phyloP scores from a whole-genome alignment of 2,329 filamentous ascomycete genomes.

The Emmonsiellopsis sp. region DNA sequence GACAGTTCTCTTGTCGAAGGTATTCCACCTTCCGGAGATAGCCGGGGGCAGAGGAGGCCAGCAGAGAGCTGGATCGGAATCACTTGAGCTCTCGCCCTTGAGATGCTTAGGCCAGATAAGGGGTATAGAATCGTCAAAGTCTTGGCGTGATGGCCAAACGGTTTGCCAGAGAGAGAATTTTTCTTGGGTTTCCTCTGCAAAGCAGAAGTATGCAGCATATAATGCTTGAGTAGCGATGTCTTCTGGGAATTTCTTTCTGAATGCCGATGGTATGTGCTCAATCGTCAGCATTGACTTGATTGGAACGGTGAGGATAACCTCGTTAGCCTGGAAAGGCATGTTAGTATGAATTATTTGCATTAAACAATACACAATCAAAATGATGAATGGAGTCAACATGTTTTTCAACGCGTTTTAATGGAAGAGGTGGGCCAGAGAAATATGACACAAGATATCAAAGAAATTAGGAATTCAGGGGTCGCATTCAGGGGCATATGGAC shows the following conservation, averaged over 20 bases:
- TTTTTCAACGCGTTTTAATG: background rate
- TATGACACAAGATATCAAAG: background rate
- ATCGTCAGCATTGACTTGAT: constrained; percentile 54
- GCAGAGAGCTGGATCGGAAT: constrained; percentile 1
- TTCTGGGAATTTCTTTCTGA: constrained; percentile 45
- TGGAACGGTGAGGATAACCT: constrained; percentile 58
- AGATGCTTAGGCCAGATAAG: constrained; percentile 43
- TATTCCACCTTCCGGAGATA: constrained; percentile 30
- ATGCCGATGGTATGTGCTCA: constrained; percentile 47
- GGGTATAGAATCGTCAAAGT: constrained; percentile 52
- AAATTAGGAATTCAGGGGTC: background rate
- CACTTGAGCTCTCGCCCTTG: constrained; percentile 5
- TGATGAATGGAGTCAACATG: constrained; percentile 1
- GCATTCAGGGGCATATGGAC: background rate
- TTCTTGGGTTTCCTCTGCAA: constrained; percentile 34
- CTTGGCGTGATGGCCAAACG: constrained; percentile 52
- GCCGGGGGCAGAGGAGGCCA: constrained; percentile 24
- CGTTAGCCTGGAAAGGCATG: constrained; percentile 40
- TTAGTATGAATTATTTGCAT: background rate
- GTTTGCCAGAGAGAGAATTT: constrained; percentile 50
- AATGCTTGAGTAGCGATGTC: constrained; percentile 60
- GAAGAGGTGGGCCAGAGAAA: background rate
- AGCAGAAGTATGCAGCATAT: constrained; percentile 58
- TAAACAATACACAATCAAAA: constrained; percentile 2
- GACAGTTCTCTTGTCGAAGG: constrained; percentile 21